Evolutionary conservation across 805 yeast genomes (phyloP), one percentile per base, ranked within the genome.

Genomic region (Wilhelminamyces savonicus): DNA sequence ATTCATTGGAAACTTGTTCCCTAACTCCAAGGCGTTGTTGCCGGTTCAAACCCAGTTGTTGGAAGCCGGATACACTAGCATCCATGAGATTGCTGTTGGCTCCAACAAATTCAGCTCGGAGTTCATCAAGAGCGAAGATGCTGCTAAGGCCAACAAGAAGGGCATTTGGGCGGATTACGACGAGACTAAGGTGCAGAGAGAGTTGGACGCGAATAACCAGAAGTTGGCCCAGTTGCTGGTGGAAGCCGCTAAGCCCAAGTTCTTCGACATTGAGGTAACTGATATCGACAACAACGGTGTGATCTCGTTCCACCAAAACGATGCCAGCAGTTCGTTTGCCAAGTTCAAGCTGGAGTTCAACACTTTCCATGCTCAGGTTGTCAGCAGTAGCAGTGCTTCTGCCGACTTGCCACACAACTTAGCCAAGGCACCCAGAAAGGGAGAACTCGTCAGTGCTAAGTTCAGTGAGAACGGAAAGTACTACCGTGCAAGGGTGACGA

Each of bases 121-220:
- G 32, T 65, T 85, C 18, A 53, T 61, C 26, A 73, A 65, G 15
- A 84, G 87, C 8, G 82, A 83, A 53, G 74, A 67, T 18, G 49
- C 48, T 7, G 94, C 95, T 2, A 69, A 70, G 47, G 44, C 44
- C 1, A 56, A 52, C 19, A 69, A 66, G 43, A 51, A 66, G 41
- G 94, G 94, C 11, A 27, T 84, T 5, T 86, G 95, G 95, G 54
- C 57, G 17, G 50, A 72, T 40, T 80, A 71, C 46, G 77, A 67
- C 32, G 66, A 69, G 4, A 54, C 40, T 9, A 54, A 37, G 51
- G 61, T 27, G 62, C 42, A 56, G 21, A 62, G 50, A 3, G 59
- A 54, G 32, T 54, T 46, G 29, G 51, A 35, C 13, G 46, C 35
- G 13, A 40, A 47, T 3, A 34, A 34, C 15, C 41, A 37, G 2